phyloP scores from a whole-genome alignment of 495 filamentous ascomycete genomes.

The Pseudevernia furfuracea region DNA sequence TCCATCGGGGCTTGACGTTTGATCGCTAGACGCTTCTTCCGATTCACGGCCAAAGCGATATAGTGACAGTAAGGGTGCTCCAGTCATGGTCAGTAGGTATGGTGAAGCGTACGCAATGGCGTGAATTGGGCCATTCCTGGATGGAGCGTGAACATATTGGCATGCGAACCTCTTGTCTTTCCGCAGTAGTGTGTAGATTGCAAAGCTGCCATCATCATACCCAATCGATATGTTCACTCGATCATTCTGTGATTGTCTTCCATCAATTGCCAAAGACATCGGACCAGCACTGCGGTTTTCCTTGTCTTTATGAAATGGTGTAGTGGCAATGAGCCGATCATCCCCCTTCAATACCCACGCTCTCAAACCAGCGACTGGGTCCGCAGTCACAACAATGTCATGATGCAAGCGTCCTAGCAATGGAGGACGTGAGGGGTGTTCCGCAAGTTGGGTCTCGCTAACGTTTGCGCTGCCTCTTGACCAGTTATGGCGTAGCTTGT shows the following conservation, averaged over 20 bases:
- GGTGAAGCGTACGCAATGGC: conserved; percentile 67
- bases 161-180: conserved; percentile 35
- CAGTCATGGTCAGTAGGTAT: conserved; percentile 71
- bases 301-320: conserved; percentile 18
- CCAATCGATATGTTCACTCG: conserved; percentile 58
- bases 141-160: conserved; percentile 48
- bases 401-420: conserved; percentile 64
- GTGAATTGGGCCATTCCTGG: conserved; percentile 57
- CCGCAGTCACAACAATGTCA: conserved; percentile 72
- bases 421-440: conserved; percentile 44
- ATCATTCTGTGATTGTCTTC: conserved; percentile 28
- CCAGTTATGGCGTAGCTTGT: conserved; percentile 90
- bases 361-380: conserved; percentile 58
- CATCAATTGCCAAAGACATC: conserved; percentile 60
- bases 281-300: conserved; percentile 36
- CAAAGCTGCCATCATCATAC: conserved; percentile 68
- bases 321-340: conserved; percentile 46
- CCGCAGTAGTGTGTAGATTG: conserved; percentile 53
- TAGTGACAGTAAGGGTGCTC: conserved; percentile 61
- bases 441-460: conserved; percentile 62
- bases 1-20: background rate
- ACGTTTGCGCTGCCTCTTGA: conserved; percentile 72
- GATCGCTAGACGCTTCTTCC: background rate
- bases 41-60: conserved; percentile 49
- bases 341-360: conserved; percentile 65